Percentiles rank a stretch among this genome's conserved stretches.
Evolutionary conservation across 371 early-diverging fungal species (phyloP).

Genomic region (Mucor piriformis): DNA sequence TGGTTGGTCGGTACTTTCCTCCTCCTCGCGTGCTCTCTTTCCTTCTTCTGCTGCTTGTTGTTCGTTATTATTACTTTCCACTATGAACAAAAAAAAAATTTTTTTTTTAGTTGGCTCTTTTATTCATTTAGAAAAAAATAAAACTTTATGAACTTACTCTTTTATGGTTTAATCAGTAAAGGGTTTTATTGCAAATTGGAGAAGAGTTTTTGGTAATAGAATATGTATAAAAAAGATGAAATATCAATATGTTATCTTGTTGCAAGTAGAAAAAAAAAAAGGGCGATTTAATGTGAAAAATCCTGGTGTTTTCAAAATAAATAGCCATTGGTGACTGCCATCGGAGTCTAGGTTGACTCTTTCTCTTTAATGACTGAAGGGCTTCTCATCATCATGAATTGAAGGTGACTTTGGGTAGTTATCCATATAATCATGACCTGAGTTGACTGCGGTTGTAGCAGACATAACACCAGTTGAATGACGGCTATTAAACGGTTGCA

Average conservation of each 20-base stretch:
- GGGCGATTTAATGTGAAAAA: not conserved
- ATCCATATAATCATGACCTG: not conserved
- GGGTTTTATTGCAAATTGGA: too few species aligned
- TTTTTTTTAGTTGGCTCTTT: not conserved
- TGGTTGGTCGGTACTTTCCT: conserved; percentile 4
- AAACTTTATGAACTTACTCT: not conserved
- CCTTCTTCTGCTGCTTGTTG: conserved; percentile 1
- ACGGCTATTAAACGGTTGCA: not conserved
- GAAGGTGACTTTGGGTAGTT: not conserved
- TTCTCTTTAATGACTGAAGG: not conserved
- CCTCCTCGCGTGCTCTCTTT: conserved; percentile 27
- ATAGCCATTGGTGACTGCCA: not conserved
- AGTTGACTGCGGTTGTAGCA: not conserved
- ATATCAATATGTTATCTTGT: too few species aligned
- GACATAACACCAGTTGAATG: not conserved
- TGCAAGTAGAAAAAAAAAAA: not conserved
- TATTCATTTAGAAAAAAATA: not conserved
- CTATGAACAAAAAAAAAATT: conserved; percentile 10
- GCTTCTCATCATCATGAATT: not conserved
- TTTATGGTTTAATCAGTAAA: too few species aligned
- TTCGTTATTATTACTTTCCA: conserved; percentile 4
- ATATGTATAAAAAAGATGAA: not conserved
- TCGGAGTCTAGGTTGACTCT: too few species aligned
- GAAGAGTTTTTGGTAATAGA: too few species aligned
- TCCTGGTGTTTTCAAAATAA: not conserved